Evolutionary conservation across 2,329 filamentous ascomycete genomes (phyloP), one percentile per base, ranked within the genome.

Genomic region (Zymoseptoria tritici): DNA sequence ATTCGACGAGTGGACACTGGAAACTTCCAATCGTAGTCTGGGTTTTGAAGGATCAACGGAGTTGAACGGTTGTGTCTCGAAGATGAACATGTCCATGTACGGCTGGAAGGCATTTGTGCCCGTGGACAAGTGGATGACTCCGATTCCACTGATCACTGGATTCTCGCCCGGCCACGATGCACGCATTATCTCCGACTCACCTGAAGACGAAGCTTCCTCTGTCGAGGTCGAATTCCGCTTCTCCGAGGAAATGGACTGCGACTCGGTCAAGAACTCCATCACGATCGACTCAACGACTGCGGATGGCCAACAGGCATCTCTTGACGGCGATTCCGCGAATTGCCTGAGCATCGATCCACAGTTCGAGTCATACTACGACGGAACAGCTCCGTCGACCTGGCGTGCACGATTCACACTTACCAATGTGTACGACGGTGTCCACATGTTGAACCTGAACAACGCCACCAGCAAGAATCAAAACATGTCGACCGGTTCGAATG

Each of bases 101-200:
- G 83, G 81, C 49, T 87, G 81, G 73, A 81, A 81, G 57, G 83
- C 83, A 11, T 85, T 84, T 65, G 83, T 87, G 2, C 82, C 81
- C 0, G 75, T 77, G 29, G 73, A 75, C 0, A 73, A 73, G 26
- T 87, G 80, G 72, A 71, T 79, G 13, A 68, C 71, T 9, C 82
- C 83, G 3, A 74, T 76, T 1, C 84, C 85, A 0, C 80, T 83
- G 71, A 79, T 87, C 64, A 87, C 84, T 9, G 78, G 77, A 42
- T 84, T 87, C 64, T 69, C 74, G 2, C 85, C 85, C 3, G 84
- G 84, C 2, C 85, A 88, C 64, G 85, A 88, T 66, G 71, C 73
- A 1, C 80, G 83, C 2, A 68, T 86, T 4, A 61, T 79, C 19
- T 85, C 84, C 0, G 78, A 72, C 31, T 77, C 76, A 16, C 61